Base-by-base conservation (phyloP, 139 green algal genomes). In the Coccomyxa sp. region DNA sequence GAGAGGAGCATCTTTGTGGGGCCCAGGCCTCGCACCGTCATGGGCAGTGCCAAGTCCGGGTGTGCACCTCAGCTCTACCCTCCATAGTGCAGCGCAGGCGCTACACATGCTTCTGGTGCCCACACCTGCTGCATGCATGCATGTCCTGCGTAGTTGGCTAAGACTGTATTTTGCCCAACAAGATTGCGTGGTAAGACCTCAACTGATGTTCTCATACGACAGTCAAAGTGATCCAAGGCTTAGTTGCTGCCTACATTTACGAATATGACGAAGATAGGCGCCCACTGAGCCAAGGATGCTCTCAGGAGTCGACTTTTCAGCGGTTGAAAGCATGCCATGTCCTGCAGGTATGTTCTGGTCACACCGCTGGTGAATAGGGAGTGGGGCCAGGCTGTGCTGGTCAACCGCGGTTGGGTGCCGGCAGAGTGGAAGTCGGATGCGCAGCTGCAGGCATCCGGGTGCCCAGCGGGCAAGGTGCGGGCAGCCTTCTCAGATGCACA, bases 361-460 rank as follows among this genome's bases (percentile, higher is more conserved):
- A 96, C 91, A 0, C 92, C 92, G 0, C 78, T 96, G 55, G 40
- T 83, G 33, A 76, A 82, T 5, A 12, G 36, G 0, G 68, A 83
- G 39, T 84, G 83, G 78, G 78, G 41, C 0, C 85, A 64, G 38
- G 39, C 76, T 2, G 87, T 94, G 27, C 78, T 96, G 35, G 87
- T 96, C 34, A 92, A 91, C 76, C 73, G 92, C 0, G 92, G 92
- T n/a, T 96, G 92, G 92, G 90, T 94, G 75, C 92, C 92, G 5
- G 44, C 68, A 0, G 55, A 44, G 22, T 96, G 92, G 92, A 68
- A 76, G 39, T 38, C 75, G 6, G 75, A 88, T 14, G 38, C 71
- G 0, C 34, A 50, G 2, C n/a, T 78, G 36, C 70, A 72, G 50
- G 50, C 50, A 18, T 31, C 18, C 27, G 50, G 50, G 3, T 64